These are phyloP conservation scores for Heterobasidion annosum DNA, from an alignment of 1,284 basidiomycete genomes.

Conservation along the genomic window DNA sequence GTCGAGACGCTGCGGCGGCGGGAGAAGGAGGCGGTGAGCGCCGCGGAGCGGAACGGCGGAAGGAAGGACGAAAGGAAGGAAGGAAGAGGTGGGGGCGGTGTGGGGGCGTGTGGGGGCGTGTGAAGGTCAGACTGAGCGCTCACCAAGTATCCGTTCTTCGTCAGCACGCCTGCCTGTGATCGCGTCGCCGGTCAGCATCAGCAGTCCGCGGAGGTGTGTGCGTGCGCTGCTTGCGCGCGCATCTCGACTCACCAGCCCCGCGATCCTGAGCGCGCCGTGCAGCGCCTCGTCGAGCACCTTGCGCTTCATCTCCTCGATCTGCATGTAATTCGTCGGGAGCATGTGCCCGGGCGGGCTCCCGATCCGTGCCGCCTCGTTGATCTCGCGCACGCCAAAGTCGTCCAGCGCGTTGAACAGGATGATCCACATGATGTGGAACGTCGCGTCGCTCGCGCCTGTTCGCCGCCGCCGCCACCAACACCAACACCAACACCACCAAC, in stretches of 20 bases:
- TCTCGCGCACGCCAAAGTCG: constrained; percentile 75
- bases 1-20: constrained; percentile 49
- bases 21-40: not conserved
- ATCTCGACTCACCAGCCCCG: constrained; percentile 56
- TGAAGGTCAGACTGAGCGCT: constrained; percentile 10
- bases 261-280: constrained; percentile 78
- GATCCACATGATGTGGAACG: constrained; percentile 88
- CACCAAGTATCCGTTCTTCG: constrained; percentile 78
- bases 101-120: not conserved
- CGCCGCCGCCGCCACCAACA: not conserved
- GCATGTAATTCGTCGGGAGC: constrained; percentile 25
- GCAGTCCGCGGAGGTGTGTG: not conserved
- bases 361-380: constrained; percentile 37
- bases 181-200: not conserved
- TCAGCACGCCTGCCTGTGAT: constrained; percentile 63
- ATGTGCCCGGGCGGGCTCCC: constrained; percentile 23
- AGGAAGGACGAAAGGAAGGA: not conserved
- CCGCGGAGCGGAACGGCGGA: not conserved
- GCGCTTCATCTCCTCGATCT: constrained; percentile 57
- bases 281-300: constrained; percentile 75
- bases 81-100: not conserved
- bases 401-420: constrained; percentile 71
- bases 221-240: not conserved
- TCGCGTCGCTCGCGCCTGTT: constrained; percentile 75
- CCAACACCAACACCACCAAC: too few relatives aligned